Percentiles rank a stretch among this genome's conserved stretches.
Conservation (phyloP, 208 protist species). For the Spongospora subterranea region DNA sequence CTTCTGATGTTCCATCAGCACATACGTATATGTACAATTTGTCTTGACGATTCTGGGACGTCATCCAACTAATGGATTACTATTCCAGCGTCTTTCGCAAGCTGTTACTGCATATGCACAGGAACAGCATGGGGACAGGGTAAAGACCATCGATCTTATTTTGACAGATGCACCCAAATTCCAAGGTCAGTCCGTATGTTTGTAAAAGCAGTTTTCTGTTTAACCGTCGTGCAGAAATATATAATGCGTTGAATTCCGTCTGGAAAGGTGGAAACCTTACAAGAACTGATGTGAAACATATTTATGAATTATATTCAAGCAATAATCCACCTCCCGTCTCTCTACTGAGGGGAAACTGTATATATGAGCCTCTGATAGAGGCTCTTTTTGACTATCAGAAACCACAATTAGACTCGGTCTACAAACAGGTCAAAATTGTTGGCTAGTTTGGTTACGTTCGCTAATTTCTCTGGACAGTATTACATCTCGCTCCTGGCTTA, state of each 20-base stretch:
- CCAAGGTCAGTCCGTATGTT: not conserved
- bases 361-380: not conserved
- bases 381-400: not conserved
- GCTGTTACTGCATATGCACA: not conserved
- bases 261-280: not conserved
- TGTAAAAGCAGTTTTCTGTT: not conserved
- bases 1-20: not conserved
- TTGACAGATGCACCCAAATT: constrained; percentile 11
- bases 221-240: constrained; percentile 2
- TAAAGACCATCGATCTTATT: not conserved
- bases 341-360: not conserved
- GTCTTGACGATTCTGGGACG: not conserved
- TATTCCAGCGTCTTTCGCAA: not conserved
- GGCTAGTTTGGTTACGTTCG: not conserved
- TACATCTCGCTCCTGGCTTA: constrained; percentile 43
- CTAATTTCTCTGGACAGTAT: not conserved
- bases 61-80: not conserved
- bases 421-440: not conserved
- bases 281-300: constrained; percentile 23
- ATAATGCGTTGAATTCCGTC: not conserved
- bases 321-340: constrained; percentile 20
- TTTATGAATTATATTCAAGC: constrained; percentile 9
- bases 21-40: constrained; percentile 14
- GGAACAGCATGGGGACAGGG: not conserved
- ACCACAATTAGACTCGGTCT: not conserved